Evolutionary conservation across 164 flowering plant genomes (phyloP).

Genomic region (Pachysandra terminalis): DNA sequence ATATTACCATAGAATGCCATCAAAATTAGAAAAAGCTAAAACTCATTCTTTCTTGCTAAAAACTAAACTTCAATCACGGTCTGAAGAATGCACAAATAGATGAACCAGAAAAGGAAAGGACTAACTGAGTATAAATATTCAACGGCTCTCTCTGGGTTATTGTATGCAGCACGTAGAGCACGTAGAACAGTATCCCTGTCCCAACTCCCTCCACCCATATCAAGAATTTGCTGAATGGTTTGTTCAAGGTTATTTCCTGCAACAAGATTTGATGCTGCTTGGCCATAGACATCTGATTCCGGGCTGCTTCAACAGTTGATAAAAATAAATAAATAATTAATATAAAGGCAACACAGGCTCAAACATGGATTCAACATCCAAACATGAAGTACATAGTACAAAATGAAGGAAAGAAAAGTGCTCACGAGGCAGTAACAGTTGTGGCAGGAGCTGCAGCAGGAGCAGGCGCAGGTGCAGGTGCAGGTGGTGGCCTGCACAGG

Average conservation of each 20-base stretch:
- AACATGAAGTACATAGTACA: background rate
- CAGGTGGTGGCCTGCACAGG: conserved; percentile 20
- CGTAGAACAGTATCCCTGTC: conserved; percentile 88
- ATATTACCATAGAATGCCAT: background rate
- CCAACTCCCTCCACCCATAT: conserved; percentile 98
- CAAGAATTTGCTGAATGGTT: conserved; percentile 75
- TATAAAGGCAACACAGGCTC: background rate
- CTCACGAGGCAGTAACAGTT: conserved; percentile 36
- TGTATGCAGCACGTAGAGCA: conserved; percentile 93
- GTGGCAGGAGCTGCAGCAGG: conserved; percentile 14
- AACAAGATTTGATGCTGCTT: conserved; percentile 89
- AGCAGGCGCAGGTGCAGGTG: conserved; percentile 27
- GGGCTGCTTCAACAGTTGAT: conserved; percentile 30
- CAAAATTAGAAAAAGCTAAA: background rate
- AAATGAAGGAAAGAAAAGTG: conserved; percentile 1
- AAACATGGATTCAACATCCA: background rate
- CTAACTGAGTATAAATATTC: conserved; percentile 91
- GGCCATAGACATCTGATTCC: conserved; percentile 60
- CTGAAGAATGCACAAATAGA: conserved; percentile 2
- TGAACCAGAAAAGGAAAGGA: background rate
- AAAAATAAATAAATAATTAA: background rate
- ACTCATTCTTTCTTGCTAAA: background rate
- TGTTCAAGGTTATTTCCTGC: conserved; percentile 76
- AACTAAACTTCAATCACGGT: background rate
- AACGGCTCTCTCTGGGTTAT: conserved; percentile 97